Evolutionary conservation across 106 monocot genomes (phyloP), one percentile per base, ranked within the genome.

Genomic region (Acanthochlamys bracteata): DNA sequence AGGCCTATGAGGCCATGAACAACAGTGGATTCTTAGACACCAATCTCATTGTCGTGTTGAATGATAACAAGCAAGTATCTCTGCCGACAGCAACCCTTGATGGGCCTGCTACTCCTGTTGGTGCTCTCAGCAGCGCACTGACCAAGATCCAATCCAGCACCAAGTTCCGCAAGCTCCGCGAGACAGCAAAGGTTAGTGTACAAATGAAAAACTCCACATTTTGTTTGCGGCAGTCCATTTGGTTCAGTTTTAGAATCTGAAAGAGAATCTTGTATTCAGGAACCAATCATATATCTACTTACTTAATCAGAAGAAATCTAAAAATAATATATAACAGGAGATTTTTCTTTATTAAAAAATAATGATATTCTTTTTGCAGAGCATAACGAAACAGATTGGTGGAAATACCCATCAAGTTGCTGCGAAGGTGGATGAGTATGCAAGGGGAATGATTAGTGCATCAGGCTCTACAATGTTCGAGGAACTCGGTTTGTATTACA

Each of bases 1-100:
- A 93, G 66, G 93, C 89, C 0, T 93, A 89, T 11, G 93, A 93
- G 71, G 93, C 93, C 26, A 89, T 93, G 93, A 93, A 89, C 73
- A 93, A 93, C 47, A 39, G 81, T 0, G 93, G 93, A 0, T 93
- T 75, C 42, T 61, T 93, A 25, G 85, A 93, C 59, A 63, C 93
- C 6, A 83, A 93, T 58, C 71, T 89, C 20, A 93, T 93, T 17
- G 74, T 93, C 25, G 71, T 93, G 15, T 56, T 93, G 23, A 93
- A 89, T 27, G 93, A 93, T 45, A 89, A 89, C 61, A 81, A 74
- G 74, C 93, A 93, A 60, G 93, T 93, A 14, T 93, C 93, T 16
- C 24, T 93, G 27, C 93, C 89, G 4, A 89, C 93, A 1, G 89
- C 89, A n/a, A 83, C 93, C 6, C 74, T 89, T 2, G 93, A 93